phyloP scores from a whole-genome alignment of 352 stramenopile genomes.

The Phytophthora tentaculata region DNA sequence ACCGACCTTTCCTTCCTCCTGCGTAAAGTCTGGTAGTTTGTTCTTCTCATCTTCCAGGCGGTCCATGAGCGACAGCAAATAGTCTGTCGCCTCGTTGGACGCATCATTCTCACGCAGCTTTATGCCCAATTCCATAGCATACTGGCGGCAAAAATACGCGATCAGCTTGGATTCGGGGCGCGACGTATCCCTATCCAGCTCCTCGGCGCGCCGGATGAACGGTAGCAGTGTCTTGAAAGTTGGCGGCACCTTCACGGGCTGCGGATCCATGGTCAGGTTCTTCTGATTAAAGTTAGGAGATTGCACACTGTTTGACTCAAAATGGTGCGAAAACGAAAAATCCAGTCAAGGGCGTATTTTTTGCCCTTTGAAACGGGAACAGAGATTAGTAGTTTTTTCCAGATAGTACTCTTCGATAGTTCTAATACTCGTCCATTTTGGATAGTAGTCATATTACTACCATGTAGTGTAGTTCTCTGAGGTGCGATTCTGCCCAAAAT shows the following conservation, averaged over 20 bases:
- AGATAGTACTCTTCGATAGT: too few species aligned
- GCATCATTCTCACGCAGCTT: slow-evolving; percentile 83
- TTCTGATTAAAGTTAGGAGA: too few species aligned
- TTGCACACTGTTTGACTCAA: neutral
- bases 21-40: slow-evolving; percentile 89
- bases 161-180: slow-evolving; percentile 94
- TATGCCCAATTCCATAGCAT: slow-evolving; percentile 90
- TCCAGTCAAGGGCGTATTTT: too few species aligned
- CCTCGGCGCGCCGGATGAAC: slow-evolving; percentile 94
- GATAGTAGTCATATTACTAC: too few species aligned
- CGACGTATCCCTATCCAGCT: slow-evolving; percentile 93
- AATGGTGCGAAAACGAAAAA: too few species aligned
- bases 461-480: too few species aligned
- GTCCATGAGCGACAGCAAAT: slow-evolving; percentile 91
- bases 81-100: slow-evolving; percentile 86
- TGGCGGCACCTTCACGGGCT: slow-evolving; percentile 85
- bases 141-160: slow-evolving; percentile 93
- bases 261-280: slow-evolving; percentile 49
- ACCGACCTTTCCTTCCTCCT: slow-evolving; percentile 91
- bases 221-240: slow-evolving; percentile 94
- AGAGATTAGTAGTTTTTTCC: too few species aligned
- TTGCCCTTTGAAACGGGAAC: too few species aligned
- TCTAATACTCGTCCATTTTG: too few species aligned
- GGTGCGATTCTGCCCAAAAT: too few species aligned
- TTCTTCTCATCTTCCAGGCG: slow-evolving; percentile 92